These are phyloP conservation scores for Fusarium coffeatum DNA, from an alignment of 2,329 filamentous ascomycete species.

Conservation along the genomic window DNA sequence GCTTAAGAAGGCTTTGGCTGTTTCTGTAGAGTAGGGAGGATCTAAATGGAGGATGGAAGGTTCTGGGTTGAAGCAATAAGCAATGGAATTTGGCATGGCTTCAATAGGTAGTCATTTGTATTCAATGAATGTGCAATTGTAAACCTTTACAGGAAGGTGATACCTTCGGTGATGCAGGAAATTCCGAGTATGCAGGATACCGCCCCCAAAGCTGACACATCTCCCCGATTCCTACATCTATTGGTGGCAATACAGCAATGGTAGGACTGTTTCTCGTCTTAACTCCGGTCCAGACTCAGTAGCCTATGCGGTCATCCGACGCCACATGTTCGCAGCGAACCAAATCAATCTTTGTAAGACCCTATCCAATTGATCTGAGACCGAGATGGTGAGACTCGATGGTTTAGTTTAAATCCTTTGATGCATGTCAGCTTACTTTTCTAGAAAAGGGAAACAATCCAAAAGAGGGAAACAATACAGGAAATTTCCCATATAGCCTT, in stretches of 20 bases:
- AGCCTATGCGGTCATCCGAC: not conserved
- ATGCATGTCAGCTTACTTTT: not conserved
- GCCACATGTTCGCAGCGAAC: not conserved
- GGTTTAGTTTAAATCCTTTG: not conserved
- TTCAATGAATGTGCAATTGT: not conserved
- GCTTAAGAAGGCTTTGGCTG: constrained; percentile 29
- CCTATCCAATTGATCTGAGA: not conserved
- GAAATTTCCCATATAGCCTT: not conserved
- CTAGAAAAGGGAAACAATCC: not conserved
- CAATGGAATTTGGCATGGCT: no score
- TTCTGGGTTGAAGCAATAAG: no score
- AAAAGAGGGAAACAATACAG: not conserved
- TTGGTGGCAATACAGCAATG: not conserved
- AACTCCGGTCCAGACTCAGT: not conserved
- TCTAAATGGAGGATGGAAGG: no score
- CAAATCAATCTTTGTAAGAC: no score
- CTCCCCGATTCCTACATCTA: not conserved
- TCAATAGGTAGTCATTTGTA: no score
- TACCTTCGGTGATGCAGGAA: not conserved
- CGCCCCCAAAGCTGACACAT: not conserved
- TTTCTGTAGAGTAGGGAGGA: not conserved
- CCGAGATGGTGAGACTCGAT: no score
- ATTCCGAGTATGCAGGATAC: not conserved
- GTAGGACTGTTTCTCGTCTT: not conserved
- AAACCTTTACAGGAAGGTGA: not conserved